Evolutionary conservation across 2,329 filamentous ascomycete species (phyloP).

Genomic region (Colletotrichum truncatum): DNA sequence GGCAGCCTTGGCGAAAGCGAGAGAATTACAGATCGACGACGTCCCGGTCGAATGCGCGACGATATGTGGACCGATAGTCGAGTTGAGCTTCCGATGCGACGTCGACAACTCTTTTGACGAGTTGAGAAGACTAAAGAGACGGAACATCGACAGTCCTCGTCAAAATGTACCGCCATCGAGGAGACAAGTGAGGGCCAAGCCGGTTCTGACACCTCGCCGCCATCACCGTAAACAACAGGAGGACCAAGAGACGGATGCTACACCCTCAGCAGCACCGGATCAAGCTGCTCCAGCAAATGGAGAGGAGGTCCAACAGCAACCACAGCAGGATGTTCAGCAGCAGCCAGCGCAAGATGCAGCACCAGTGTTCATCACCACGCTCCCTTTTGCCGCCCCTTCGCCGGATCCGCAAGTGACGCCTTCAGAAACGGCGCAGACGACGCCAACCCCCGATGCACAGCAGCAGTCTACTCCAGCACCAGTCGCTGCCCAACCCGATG

Average conservation of each 20-base stretch:
- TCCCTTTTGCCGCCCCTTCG: slow-evolving; percentile 1
- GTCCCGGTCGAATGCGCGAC: slow-evolving; percentile 50
- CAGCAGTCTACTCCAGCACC: neutral
- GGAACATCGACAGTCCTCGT: slow-evolving; percentile 23
- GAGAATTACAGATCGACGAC: slow-evolving; percentile 44
- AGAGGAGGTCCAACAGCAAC: neutral
- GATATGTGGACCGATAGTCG: slow-evolving; percentile 53
- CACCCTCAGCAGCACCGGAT: no score
- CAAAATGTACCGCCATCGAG: neutral
- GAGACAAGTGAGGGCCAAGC: neutral
- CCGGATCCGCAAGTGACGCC: neutral
- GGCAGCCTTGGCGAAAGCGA: slow-evolving; percentile 37
- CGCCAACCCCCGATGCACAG: neutral
- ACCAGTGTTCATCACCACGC: slow-evolving; percentile 18
- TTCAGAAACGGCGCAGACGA: neutral
- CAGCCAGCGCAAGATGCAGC: neutral
- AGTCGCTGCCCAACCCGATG: neutral
- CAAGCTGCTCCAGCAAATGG: neutral
- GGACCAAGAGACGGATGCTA: neutral
- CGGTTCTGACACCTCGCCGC: neutral
- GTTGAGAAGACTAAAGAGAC: slow-evolving; percentile 38
- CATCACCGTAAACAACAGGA: slow-evolving; percentile 10
- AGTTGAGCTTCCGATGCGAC: slow-evolving; percentile 49
- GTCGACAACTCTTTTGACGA: slow-evolving; percentile 33
- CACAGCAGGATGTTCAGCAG: neutral